These are phyloP conservation scores for Diplodia seriata DNA, from an alignment of 2,329 filamentous ascomycete species.

Conservation along the genomic window DNA sequence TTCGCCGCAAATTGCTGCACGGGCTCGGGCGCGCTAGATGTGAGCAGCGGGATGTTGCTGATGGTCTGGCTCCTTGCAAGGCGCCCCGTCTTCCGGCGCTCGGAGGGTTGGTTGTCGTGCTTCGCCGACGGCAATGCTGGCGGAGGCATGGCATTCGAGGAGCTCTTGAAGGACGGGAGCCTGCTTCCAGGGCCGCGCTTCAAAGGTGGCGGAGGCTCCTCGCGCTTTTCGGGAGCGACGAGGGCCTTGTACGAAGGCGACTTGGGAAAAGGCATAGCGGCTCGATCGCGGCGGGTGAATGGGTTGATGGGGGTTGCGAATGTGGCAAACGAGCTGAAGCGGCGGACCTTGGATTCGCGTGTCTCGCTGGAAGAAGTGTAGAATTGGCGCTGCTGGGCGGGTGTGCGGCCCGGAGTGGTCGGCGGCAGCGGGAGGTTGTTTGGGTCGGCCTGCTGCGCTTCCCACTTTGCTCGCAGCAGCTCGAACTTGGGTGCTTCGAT, in stretches of 20 bases:
- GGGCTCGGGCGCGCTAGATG: neutral
- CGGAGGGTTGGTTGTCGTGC: neutral
- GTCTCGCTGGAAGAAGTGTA: conserved; percentile 13
- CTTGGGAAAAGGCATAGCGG: conserved; percentile 22
- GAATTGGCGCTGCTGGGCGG: neutral
- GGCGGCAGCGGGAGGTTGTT: conserved; percentile 1
- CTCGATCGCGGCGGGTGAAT: conserved; percentile 23
- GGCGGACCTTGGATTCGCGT: conserved; percentile 24
- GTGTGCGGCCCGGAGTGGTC: conserved; percentile 15
- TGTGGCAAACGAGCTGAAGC: conserved; percentile 27
- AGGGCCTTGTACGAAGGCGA: conserved; percentile 14
- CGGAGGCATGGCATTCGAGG: neutral
- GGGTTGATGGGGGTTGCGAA: conserved; percentile 28
- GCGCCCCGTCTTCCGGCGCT: neutral
- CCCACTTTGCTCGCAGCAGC: conserved; percentile 24
- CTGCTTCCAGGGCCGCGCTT: conserved; percentile 3
- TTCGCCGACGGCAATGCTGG: neutral
- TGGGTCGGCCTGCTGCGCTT: conserved; percentile 15
- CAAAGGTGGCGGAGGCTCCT: conserved; percentile 1
- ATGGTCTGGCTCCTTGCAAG: conserved; percentile 25
- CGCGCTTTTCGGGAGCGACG: conserved; percentile 7
- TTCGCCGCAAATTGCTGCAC: neutral
- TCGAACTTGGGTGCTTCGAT: conserved; percentile 12
- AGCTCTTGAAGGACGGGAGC: conserved; percentile 15
- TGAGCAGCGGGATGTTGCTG: conserved; percentile 19